Percentiles rank a stretch among this genome's conserved stretches.
phyloP scores from a whole-genome alignment of 2,329 filamentous ascomycete species.

The Fusarium sp. region DNA sequence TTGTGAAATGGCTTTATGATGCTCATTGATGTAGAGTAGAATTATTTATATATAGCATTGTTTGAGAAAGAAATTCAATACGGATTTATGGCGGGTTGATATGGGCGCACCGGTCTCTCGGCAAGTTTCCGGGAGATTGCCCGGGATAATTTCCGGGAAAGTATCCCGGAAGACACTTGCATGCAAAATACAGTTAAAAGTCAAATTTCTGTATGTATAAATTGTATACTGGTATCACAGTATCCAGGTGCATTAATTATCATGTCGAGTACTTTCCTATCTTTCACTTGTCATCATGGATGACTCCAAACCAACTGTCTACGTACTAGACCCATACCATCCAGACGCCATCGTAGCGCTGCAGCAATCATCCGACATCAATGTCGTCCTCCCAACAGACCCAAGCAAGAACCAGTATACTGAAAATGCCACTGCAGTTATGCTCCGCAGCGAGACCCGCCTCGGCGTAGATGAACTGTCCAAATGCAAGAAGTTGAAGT shows the following conservation, averaged over 20 bases:
- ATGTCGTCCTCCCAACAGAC: background rate
- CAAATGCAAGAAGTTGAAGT: background rate
- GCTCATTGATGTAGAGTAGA: accelerated
- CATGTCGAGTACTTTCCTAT: no score
- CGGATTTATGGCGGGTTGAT: background rate
- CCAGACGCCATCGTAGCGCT: background rate
- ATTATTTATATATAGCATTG: accelerated
- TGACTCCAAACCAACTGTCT: background rate
- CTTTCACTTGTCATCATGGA: no score
- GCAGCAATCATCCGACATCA: background rate
- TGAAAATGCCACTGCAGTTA: background rate
- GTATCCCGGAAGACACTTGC: accelerated
- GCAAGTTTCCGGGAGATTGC: background rate
- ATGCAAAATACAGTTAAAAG: accelerated
- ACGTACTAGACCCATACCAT: background rate
- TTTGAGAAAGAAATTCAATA: accelerated
- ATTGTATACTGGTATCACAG: background rate
- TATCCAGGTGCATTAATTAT: no score
- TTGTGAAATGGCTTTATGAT: accelerated
- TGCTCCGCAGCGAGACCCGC: background rate
- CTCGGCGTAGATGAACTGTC: background rate
- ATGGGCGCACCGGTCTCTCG: accelerated
- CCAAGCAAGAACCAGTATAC: background rate
- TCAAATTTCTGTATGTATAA: accelerated
- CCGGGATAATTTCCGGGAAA: background rate